Percentiles rank a stretch among this genome's conserved stretches.
Evolutionary conservation across 352 stramenopile genomes (phyloP).

Genomic region (Phytophthora crassamura): DNA sequence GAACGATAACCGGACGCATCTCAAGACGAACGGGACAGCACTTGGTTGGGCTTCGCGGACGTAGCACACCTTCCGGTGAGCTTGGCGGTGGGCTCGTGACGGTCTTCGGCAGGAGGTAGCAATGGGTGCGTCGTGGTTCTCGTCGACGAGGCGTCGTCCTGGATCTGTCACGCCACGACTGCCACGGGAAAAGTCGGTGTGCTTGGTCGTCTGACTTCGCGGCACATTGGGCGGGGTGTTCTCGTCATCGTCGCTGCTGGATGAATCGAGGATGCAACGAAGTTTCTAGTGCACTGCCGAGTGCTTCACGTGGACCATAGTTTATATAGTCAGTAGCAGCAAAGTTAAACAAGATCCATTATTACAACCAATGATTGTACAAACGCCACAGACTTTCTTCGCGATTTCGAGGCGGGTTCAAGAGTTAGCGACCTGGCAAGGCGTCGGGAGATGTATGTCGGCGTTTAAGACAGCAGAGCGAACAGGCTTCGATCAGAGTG

Average conservation of each 20-base stretch:
- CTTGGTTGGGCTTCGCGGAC: conserved; percentile 1
- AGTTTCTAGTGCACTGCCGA: neutral
- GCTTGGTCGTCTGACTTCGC: too few species aligned
- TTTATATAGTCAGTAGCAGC: neutral
- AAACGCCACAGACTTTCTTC: too few species aligned
- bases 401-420: too few species aligned
- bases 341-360: too few species aligned
- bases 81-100: neutral
- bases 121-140: neutral
- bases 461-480: neutral
- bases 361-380: too few species aligned
- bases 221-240: conserved; percentile 6
- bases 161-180: too few species aligned
- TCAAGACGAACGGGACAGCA: neutral
- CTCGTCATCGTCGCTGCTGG: conserved; percentile 4
- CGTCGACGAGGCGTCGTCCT: too few species aligned
- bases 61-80: too few species aligned
- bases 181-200: too few species aligned
- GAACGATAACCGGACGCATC: too few species aligned
- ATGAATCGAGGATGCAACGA: neutral
- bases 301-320: conserved; percentile 4
- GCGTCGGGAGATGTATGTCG: too few species aligned
- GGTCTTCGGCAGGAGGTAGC: neutral
- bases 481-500: too few species aligned
- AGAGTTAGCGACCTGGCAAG: neutral